Percentiles rank a stretch among this genome's conserved stretches.
Evolutionary conservation across 1,284 basidiomycete species (phyloP).

Genomic region (Microbotryum lychnidis-dioicae): DNA sequence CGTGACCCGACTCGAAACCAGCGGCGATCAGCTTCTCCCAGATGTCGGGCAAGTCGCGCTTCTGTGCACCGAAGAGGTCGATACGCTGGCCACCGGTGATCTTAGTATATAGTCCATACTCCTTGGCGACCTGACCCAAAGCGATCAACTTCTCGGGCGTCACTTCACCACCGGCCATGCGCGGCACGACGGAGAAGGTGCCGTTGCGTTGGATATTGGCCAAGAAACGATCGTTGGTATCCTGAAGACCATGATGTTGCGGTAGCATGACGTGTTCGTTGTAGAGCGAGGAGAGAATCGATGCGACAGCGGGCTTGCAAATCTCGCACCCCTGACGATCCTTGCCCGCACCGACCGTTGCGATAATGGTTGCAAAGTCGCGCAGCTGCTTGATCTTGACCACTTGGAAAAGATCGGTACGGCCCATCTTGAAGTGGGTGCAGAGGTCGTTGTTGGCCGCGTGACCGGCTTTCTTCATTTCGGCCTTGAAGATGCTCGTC

Average conservation of each 20-base stretch:
- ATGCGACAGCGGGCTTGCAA: conserved; percentile 62
- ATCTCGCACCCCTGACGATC: conserved; percentile 53
- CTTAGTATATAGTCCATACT: conserved; percentile 64
- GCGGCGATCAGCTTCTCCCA: conserved; percentile 61
- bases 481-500: conserved; percentile 53
- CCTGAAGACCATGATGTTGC: conserved; percentile 54
- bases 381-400: conserved; percentile 59
- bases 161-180: conserved; percentile 59
- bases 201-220: conserved; percentile 71
- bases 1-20: conserved; percentile 62
- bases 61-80: conserved; percentile 65
- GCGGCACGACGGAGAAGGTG: conserved; percentile 64
- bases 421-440: conserved; percentile 58
- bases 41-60: conserved; percentile 65
- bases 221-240: conserved; percentile 55
- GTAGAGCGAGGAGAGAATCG: conserved; percentile 58
- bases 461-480: conserved; percentile 62
- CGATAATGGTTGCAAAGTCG: conserved; percentile 54
- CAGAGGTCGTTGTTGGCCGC: conserved; percentile 58
- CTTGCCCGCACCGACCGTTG: conserved; percentile 47
- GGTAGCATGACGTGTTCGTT: conserved; percentile 63
- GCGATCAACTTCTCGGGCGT: conserved; percentile 61
- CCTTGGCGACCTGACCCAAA: conserved; percentile 60
- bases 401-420: conserved; percentile 60
- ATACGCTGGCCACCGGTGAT: conserved; percentile 56